Conservation (phyloP, 1,284 basidiomycete genomes). For the Athelia psychrophila region DNA sequence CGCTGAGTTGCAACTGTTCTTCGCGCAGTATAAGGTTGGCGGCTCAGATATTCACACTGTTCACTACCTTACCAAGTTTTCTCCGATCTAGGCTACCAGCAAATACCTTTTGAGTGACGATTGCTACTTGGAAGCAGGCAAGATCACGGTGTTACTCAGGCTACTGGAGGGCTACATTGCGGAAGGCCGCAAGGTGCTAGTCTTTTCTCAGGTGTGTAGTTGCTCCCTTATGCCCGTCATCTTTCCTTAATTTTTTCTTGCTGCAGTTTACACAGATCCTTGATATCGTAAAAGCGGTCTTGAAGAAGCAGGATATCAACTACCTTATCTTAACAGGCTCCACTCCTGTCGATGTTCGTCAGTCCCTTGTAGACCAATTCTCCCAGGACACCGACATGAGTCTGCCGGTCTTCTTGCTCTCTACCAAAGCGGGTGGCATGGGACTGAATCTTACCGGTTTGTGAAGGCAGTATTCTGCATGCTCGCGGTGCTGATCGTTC, state of each 20-base stretch:
- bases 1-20: conserved; percentile 85
- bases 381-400: conserved; percentile 90
- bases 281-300: conserved; percentile 87
- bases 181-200: conserved; percentile 81
- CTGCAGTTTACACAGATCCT: conserved; percentile 92
- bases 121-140: conserved; percentile 89
- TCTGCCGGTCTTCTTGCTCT: conserved; percentile 93
- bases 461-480: conserved; percentile 75
- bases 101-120: conserved; percentile 75
- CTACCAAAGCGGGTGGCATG: conserved; percentile 94
- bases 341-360: conserved; percentile 92
- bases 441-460: conserved; percentile 78
- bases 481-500: conserved; percentile 16
- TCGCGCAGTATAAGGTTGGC: conserved; percentile 75
- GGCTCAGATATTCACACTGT: not conserved
- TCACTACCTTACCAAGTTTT: not conserved
- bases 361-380: conserved; percentile 94
- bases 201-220: conserved; percentile 92
- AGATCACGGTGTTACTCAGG: conserved; percentile 73
- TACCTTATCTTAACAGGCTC: conserved; percentile 92
- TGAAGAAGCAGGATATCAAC: conserved; percentile 75
- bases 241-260: not conserved
- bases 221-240: not conserved
- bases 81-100: conserved; percentile 60
- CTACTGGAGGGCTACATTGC: conserved; percentile 71